These are phyloP conservation scores for Trichoderma sp. DNA, from an alignment of 2,329 filamentous ascomycete species.

Conservation along the genomic window DNA sequence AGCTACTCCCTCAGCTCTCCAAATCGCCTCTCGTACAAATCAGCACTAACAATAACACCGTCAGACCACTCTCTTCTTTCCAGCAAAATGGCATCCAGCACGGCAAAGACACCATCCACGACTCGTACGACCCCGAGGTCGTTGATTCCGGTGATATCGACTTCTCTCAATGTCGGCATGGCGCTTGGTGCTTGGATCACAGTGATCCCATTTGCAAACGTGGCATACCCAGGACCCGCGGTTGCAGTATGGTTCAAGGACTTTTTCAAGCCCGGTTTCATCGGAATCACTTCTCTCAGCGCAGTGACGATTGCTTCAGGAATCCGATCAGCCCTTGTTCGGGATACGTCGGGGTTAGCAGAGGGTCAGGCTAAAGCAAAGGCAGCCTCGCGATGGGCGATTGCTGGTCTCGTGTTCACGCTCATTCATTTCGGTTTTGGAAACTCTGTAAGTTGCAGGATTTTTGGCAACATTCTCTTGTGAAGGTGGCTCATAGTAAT, in stretches of 20 bases:
- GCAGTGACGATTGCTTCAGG: conserved; percentile 17
- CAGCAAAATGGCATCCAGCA: not conserved
- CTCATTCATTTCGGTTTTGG: conserved; percentile 19
- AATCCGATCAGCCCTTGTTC: conserved; percentile 6
- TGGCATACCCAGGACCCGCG: conserved; percentile 21
- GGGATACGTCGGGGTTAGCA: not conserved
- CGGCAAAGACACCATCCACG: not conserved
- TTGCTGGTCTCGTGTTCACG: conserved; percentile 10
- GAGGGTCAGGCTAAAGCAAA: conserved; percentile 2
- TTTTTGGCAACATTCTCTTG: not conserved
- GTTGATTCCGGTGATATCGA: not conserved
- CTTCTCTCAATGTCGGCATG: conserved; percentile 21
- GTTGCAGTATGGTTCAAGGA: conserved; percentile 24
- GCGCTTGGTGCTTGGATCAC: conserved; percentile 24
- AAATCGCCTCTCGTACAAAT: not conserved
- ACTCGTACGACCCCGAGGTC: not conserved
- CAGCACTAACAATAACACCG: not conserved
- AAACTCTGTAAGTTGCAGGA: not conserved
- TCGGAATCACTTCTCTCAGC: conserved; percentile 22
- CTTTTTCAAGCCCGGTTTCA: conserved; percentile 25
- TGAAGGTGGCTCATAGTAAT: not conserved
- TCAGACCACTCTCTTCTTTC: not conserved
- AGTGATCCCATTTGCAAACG: conserved; percentile 20
- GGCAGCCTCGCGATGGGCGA: conserved; percentile 6
- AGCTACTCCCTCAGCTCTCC: not conserved